phyloP scores from a whole-genome alignment of 1,284 basidiomycete species.

The Malassezia psittaci region DNA sequence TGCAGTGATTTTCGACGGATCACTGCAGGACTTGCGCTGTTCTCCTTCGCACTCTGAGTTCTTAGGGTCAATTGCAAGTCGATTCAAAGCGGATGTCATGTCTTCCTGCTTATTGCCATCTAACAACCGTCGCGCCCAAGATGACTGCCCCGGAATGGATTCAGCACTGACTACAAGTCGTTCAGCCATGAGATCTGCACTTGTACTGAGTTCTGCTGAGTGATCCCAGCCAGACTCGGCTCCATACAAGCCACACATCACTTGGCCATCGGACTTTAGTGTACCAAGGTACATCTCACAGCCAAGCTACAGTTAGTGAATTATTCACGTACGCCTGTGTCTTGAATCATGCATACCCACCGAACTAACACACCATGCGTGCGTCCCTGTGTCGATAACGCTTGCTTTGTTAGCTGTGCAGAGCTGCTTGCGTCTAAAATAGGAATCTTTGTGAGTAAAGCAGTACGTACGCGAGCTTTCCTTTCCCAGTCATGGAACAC shows the following conservation, averaged over 20 bases:
- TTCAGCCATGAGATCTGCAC: neutral
- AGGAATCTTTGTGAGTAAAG: slow-evolving; percentile 6
- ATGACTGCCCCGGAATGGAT: slow-evolving; percentile 6
- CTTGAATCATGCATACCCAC: slow-evolving; percentile 17
- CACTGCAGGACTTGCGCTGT: slow-evolving; percentile 2
- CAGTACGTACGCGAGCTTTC: neutral
- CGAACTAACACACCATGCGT: slow-evolving; percentile 11
- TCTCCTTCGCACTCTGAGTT: neutral
- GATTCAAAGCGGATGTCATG: neutral
- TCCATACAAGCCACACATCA: slow-evolving; percentile 9
- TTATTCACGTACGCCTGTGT: slow-evolving; percentile 7
- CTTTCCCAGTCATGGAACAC: slow-evolving; percentile 1
- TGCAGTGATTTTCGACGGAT: slow-evolving; percentile 8
- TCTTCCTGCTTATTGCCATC: neutral
- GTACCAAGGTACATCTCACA: slow-evolving; percentile 9
- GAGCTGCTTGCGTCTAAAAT: neutral
- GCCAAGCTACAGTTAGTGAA: slow-evolving; percentile 1
- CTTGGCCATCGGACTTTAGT: neutral
- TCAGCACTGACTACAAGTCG: slow-evolving; percentile 8
- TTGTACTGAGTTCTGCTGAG: neutral
- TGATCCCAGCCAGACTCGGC: neutral
- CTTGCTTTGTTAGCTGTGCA: neutral
- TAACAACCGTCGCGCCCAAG: slow-evolving; percentile 2
- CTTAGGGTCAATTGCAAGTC: neutral
- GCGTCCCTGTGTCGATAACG: neutral